Evolutionary conservation across 2,329 filamentous ascomycete genomes (phyloP), one percentile per base, ranked within the genome.

Genomic region (Fusarium sp.): DNA sequence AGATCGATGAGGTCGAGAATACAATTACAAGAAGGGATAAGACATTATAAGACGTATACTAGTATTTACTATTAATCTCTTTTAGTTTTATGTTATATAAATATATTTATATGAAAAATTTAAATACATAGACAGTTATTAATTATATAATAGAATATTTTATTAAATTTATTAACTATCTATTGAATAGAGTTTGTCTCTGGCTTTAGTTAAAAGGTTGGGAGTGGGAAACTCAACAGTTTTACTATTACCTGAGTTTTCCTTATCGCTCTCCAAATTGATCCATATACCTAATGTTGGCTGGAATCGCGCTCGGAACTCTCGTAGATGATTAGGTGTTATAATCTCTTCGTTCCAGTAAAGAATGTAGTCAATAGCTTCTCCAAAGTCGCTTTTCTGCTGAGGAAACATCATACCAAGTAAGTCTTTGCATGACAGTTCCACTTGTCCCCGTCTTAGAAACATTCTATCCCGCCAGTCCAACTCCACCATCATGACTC

Each of bases 221-320:
- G 17, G 5, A 15, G 3, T 0, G 17, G 44, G 24, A 4, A 47
- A 15, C 0, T 0, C 3, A 7, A 9, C 13, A 22, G 8, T 7
- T 0, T 28, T 4, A 1, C 0, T 47, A 11, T 6, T 28, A 4
- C 13, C 4, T 20, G 22, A 3, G 5, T 0, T 3, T 28, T 4
- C 6, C 2, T 11, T 13, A 5, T 10, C 15, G 1, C 18, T 6
- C 2, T 9, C 18, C 0, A 9, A 11, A 15, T 7, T 22, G 0
- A 48, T 15, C 26, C 13, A 22, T 0, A 0, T 0, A 15, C 45
- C 26, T 22, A 48, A 48, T 5, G 18, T 28, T 1, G 45, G 0
- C 1, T 28, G 26, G 6, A 22, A 22, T 2, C 13, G 20, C 45
- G 15, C 18, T 28, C 11, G 28, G 0, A 48, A 11, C 0, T 48